Conservation (phyloP, 23 red algal genomes). For the Gracilariopsis chorda region DNA sequence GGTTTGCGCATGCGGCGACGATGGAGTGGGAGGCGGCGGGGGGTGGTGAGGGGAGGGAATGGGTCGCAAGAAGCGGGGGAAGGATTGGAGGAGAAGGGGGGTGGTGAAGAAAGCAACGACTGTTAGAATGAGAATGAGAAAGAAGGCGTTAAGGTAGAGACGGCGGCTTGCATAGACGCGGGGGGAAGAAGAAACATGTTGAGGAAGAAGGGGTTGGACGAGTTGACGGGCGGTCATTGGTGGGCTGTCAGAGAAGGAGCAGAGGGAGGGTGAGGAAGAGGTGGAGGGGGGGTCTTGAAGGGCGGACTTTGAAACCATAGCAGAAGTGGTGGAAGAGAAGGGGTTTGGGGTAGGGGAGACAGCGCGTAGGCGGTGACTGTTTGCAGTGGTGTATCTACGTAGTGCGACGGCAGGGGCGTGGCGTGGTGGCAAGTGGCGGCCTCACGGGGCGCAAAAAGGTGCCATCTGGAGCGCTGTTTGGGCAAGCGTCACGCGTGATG, state of each 20-base stretch:
- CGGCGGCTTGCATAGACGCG: slow-evolving; percentile 1
- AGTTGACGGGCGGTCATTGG: slow-evolving; percentile 3
- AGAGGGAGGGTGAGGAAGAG: not conserved
- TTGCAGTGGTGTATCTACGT: too few species aligned
- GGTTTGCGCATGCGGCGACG: slow-evolving; percentile 78
- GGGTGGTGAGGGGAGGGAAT: not conserved
- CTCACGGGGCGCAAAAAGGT: too few species aligned
- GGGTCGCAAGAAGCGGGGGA: slow-evolving; percentile 25
- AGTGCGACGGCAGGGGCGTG: too few species aligned
- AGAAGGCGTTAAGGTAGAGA: slow-evolving; percentile 24
- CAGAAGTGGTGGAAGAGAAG: too few species aligned
- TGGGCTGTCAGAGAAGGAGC: not conserved
- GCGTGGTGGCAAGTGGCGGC: too few species aligned
- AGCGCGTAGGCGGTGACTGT: too few species aligned
- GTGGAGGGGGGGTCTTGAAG: too few species aligned
- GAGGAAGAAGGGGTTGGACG: slow-evolving; percentile 18
- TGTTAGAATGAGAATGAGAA: slow-evolving; percentile 41
- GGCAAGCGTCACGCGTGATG: too few species aligned
- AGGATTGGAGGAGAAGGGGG: slow-evolving; percentile 17
- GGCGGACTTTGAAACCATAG: too few species aligned
- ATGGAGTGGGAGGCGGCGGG: slow-evolving; percentile 30
- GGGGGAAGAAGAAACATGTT: not conserved
- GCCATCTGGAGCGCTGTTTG: too few species aligned
- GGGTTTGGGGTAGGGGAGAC: too few species aligned
- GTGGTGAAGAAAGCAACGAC: slow-evolving; percentile 20